Conservation (phyloP, 2,329 filamentous ascomycete species). For the Cladophialophora exuberans region DNA sequence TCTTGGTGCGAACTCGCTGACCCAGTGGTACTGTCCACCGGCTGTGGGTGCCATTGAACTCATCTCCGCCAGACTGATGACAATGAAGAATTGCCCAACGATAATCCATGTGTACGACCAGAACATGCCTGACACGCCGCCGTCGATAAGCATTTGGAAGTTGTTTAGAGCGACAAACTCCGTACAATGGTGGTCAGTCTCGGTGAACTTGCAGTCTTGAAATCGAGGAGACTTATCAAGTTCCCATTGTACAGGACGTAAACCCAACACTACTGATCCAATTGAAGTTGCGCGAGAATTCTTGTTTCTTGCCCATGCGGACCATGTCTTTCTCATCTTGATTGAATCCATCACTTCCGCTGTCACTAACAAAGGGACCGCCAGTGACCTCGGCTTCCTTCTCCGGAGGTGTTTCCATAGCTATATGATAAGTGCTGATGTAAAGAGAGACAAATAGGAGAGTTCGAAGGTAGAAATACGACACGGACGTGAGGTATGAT, state of each 20-base stretch:
- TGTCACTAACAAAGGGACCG: slow-evolving; percentile 1
- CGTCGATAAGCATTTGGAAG: slow-evolving; percentile 24
- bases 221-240: slow-evolving; percentile 7
- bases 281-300: slow-evolving; percentile 18
- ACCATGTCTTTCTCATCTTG: slow-evolving; percentile 15
- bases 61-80: slow-evolving; percentile 66
- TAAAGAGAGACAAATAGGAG: not conserved
- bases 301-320: slow-evolving; percentile 18
- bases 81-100: slow-evolving; percentile 70
- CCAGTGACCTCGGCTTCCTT: not conserved
- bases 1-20: slow-evolving; percentile 56
- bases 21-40: slow-evolving; percentile 53
- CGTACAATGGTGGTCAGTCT: too few relatives aligned
- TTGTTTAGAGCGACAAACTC: slow-evolving; percentile 18
- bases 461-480: not conserved
- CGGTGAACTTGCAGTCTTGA: slow-evolving; percentile 1
- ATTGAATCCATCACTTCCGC: slow-evolving; percentile 1
- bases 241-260: slow-evolving; percentile 17
- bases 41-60: slow-evolving; percentile 56
- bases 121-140: slow-evolving; percentile 31
- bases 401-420: not conserved
- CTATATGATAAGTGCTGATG: too few relatives aligned
- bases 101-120: slow-evolving; percentile 50
- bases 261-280: slow-evolving; percentile 18
- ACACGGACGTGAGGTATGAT: not conserved